These are phyloP conservation scores for Mycena latifolia DNA, from an alignment of 768 basidiomycete species.

Conservation along the genomic window DNA sequence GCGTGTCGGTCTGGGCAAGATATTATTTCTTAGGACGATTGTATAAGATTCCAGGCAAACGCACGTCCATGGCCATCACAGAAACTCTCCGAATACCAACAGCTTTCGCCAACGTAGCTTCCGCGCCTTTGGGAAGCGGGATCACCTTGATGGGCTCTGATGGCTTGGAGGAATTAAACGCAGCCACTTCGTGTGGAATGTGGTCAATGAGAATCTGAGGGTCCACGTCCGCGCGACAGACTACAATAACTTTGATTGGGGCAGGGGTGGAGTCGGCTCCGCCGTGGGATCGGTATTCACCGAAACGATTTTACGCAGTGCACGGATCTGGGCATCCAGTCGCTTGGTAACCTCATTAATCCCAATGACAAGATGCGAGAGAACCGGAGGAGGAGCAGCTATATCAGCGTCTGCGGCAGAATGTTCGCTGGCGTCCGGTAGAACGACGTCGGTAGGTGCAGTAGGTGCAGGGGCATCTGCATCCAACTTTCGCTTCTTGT, in stretches of 20 bases:
- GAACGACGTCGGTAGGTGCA: not conserved
- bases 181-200: constrained; percentile 81
- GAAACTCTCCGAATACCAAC: constrained; percentile 78
- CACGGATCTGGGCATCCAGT: constrained; percentile 69
- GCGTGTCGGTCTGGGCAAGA: constrained; percentile 53
- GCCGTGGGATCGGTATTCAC: constrained; percentile 37
- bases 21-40: constrained; percentile 4
- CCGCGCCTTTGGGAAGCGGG: constrained; percentile 76
- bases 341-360: constrained; percentile 85
- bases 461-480: constrained; percentile 5
- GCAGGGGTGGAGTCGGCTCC: constrained; percentile 33
- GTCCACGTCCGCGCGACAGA: constrained; percentile 82
- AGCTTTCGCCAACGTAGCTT: constrained; percentile 66
- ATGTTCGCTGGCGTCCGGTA: constrained; percentile 5
- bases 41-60: constrained; percentile 38
- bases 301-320: constrained; percentile 42
- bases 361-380: constrained; percentile 69
- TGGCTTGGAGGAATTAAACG: constrained; percentile 69
- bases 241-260: constrained; percentile 65
- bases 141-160: constrained; percentile 64
- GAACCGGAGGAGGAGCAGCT: constrained; percentile 50
- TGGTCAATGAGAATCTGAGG: constrained; percentile 80
- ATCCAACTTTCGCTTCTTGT: constrained; percentile 40
- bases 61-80: constrained; percentile 76
- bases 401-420: not conserved